A percentile compares a stretch with the other conserved stretches of the same genome.
phyloP scores from a whole-genome alignment of 768 basidiomycete species.

The Albatrellus ellisii region DNA sequence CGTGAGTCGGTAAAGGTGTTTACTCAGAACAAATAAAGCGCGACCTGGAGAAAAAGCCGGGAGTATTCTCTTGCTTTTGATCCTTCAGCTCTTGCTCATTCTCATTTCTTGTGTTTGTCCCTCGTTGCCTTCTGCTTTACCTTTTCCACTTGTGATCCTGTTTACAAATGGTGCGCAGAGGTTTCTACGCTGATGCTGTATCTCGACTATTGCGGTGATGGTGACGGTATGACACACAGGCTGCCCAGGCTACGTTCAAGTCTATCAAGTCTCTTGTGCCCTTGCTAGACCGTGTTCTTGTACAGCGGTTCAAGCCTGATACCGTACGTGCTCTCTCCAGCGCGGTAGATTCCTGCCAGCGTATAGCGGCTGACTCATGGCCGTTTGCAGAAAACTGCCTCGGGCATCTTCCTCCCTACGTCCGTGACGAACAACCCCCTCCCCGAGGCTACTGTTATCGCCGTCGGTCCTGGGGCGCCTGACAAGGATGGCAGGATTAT shows the following conservation, averaged over 20 bases:
- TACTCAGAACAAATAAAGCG: conserved; percentile 2
- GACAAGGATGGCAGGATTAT: conserved; percentile 72
- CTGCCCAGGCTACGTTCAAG: conserved; percentile 89
- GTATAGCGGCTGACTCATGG: not conserved
- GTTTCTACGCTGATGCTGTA: not conserved
- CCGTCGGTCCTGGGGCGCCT: conserved; percentile 89
- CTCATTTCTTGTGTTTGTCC: not conserved
- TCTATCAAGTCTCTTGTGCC: conserved; percentile 85
- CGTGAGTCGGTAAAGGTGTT: not conserved
- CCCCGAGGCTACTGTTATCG: conserved; percentile 95
- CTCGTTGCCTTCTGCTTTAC: not conserved
- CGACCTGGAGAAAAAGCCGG: conserved; percentile 2
- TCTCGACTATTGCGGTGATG: not conserved
- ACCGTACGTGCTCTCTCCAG: conserved; percentile 44
- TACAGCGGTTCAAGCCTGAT: conserved; percentile 95
- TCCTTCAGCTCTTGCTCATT: conserved; percentile 2
- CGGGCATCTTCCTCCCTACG: conserved; percentile 91
- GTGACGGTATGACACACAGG: conserved; percentile 25
- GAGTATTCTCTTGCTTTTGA: conserved; percentile 2
- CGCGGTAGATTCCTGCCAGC: too few species aligned
- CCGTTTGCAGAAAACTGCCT: conserved; percentile 77
- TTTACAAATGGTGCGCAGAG: conserved; percentile 1
- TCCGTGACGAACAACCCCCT: conserved; percentile 75
- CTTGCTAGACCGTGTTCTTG: conserved; percentile 90
- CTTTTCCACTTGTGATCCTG: not conserved